Percentiles rank a stretch among this genome's conserved stretches.
Evolutionary conservation across 2,329 filamentous ascomycete genomes (phyloP).

Genomic region (Cytospora leucostoma): DNA sequence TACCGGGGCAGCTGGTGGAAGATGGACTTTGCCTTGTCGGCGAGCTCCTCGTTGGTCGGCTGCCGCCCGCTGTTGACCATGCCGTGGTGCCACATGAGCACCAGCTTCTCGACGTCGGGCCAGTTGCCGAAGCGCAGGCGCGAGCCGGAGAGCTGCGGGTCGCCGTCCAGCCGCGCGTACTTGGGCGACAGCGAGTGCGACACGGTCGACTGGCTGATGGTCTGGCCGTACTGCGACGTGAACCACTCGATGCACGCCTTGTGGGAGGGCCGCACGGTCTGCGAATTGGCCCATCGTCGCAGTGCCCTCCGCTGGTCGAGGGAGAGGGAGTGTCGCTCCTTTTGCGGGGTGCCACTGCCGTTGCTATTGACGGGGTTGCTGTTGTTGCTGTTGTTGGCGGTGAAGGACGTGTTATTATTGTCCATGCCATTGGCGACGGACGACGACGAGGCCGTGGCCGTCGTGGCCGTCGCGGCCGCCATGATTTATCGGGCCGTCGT

Average conservation of each 20-base stretch:
- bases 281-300: conserved; percentile 60
- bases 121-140: conserved; percentile 64
- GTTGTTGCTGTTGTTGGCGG: neutral
- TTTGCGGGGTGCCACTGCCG: conserved; percentile 26
- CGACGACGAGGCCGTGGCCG: conserved; percentile 20
- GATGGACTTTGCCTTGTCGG: conserved; percentile 62
- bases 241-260: conserved; percentile 67
- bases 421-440: conserved; percentile 22
- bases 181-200: conserved; percentile 64
- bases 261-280: conserved; percentile 58
- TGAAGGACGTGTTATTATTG: neutral
- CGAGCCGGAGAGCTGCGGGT: conserved; percentile 63
- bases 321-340: conserved; percentile 61
- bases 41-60: conserved; percentile 63
- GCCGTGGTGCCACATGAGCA: conserved; percentile 57
- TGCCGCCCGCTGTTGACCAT: conserved; percentile 55
- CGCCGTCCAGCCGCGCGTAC: conserved; percentile 62
- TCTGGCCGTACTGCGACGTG: conserved; percentile 57
- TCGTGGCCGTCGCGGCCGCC: conserved; percentile 23
- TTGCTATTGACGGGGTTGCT: conserved; percentile 26
- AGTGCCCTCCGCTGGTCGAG: conserved; percentile 63
- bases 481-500: conserved; percentile 12
- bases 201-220: conserved; percentile 64
- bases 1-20: conserved; percentile 61
- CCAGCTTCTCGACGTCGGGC: conserved; percentile 63